Base-by-base conservation (phyloP, 2,329 filamentous ascomycete genomes). In the Rhinocladiella similis region DNA sequence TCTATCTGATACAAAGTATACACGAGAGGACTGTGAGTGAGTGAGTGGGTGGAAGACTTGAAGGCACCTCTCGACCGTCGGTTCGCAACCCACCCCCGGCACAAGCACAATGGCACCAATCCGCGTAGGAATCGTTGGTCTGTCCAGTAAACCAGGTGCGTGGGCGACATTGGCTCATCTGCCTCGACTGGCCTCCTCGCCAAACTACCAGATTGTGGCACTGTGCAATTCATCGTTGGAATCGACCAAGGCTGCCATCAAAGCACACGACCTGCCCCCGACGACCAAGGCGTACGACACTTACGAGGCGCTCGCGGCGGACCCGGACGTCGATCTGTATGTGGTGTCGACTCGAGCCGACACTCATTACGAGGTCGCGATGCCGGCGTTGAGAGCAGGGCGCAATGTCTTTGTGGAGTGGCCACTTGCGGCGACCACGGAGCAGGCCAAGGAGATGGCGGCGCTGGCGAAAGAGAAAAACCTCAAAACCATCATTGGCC, bases 111-210 rank as follows among this genome's bases (percentile, higher is more conserved):
- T 82, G 77, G 65, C 79, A 36, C 79, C 76, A 9, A 82, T 84
- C 56, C 78, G 80, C 50, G 70, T 81, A 14, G 84, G 77, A 27
- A 73, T 86, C n/a, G 74, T 85, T 56, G 84, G 83, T 45, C 80
- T 86, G 50, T 84, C 81, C 1, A 71, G 78, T 52, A 77, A 80
- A 48, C 73, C 74, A 27, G 76, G 75, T 3, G 76, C 77, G 0
- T 87, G 83, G 83, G 83, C 82, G 2, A 73, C 71, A 29, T 63
- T 66, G 22, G 82, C 79, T 2, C 84, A 87, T 63, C 76, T 87
- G 0, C 82, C 85, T 0, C 86, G 85, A 65, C 78, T 87, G 2
- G 68, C 77, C 27, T 75, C 77, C 6, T 73, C 72, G 14, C 60
- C 71, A 1, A 70, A 75, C 12, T 83, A 77, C 59, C 55, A 74